Base-by-base conservation (phyloP, 768 basidiomycete genomes). In the Paxillus involutus region DNA sequence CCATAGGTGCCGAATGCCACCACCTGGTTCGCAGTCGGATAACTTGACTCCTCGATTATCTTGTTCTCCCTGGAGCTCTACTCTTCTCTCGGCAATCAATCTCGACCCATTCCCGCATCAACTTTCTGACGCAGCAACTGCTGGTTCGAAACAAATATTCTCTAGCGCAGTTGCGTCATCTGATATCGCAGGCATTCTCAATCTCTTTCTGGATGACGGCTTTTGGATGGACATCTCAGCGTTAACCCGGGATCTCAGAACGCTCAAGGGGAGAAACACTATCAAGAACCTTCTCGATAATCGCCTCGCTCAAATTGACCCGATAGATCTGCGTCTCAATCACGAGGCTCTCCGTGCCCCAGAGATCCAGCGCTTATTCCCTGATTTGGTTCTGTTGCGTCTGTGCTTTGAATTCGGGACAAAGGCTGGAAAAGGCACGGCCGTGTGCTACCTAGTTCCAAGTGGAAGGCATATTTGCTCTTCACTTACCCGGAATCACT, bases 401-500 rank as follows among this genome's bases (percentile, higher is more conserved):
- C 64, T 77, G 29, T 61, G 78, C 46, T 85, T 89, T 62, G 75
- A 71, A 6, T 89, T 88, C 57, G 80, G 77, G 1, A 74, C 74
- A 40, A 64, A 72, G 7, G 64, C 75, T 1, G 87, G 84, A 0
- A 63, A 75, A 13, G 81, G 77, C 8, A 77, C 77, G 0, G 86
- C 78, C 1, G 71, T 87, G 13, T 75, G 77, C 16, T 75, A 84
- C 37, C 74, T 88, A 4, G 74, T 84, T 0, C 85, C 32, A 33
- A 53, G 1, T 48, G 26, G 26, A 26, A 26, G 26, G 84, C 83
- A 0, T 78, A 83, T 58, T 73, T 72, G 5, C 58, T 87, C 10
- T 84, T 79, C 59, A 89, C 88, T 0, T 78, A 80, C 51, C 71
- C 89, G 21, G 80, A 85, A 24, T 78, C 76, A 29, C 68, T 89